Base-by-base conservation (phyloP, 805 yeast species). In the Metschnikowia peoriensis region DNA sequence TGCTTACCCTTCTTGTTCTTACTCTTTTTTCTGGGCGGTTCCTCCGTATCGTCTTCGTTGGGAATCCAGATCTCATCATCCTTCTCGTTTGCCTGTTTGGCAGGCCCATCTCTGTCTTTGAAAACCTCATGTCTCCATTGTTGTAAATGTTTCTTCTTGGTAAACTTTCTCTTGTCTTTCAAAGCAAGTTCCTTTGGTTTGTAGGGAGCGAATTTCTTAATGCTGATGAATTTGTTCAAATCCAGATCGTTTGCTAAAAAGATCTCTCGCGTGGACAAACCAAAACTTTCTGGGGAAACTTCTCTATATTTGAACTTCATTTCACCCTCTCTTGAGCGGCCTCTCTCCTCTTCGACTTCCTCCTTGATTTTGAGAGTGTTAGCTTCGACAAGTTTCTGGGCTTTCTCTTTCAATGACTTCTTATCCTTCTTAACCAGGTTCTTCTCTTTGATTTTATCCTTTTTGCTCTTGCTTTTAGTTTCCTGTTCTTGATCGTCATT, bases 171-270 rank as follows among this genome's bases (percentile, higher is more conserved):
- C 70, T 83, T 87, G 68, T 94, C 99, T 65, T 86, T 89, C 59
- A 76, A 70, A 57, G 84, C 77, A 57, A 79, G 76, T 53, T 88
- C 96, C 58, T 81, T 81, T 27, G 89, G 83, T 67, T 97, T 83
- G 68, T 89, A 94, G 29, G 98, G 93, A 0, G 98, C 97, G 59
- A 94, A 84, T 69, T 92, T 92, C 75, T 93, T 93, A 62, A 94
- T 73, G 22, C 97, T 94, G 52, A 91, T 85, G 63, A 78, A 91
- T 51, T 85, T 86, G 69, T 94, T 94, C 68, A 94, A 77, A 46
- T 86, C 88, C 55, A 80, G 78, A 67, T 94, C 99, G 64, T 89
- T 93, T 12, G 99, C 99, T 53, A 89, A 72, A 49, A 94, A 75
- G 45, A 94, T 94, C 62, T 94, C 99, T 56, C 94, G 79, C 0